Evolutionary conservation across 164 flowering plant genomes (phyloP), one percentile per base, ranked within the genome.

Genomic region (Berberis vulgaris): DNA sequence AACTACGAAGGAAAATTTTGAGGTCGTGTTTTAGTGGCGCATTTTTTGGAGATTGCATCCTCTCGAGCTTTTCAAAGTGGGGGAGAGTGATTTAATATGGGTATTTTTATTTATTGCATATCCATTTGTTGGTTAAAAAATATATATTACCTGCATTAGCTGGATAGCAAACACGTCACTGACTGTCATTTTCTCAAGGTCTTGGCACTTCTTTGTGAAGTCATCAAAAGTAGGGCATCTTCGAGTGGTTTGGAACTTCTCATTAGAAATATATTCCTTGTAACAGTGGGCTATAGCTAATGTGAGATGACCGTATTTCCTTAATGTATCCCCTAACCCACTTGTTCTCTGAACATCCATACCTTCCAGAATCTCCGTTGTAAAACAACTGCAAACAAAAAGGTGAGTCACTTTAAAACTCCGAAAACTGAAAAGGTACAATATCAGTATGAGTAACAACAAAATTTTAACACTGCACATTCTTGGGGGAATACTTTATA

Each of bases 351-450:
- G 97, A 66, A 94, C 96, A 77, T 94, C 96, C 79, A 94, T 91
- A 49, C 96, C 97, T 78, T 94, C 99, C 63, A 91, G 75, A 74
- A 94, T 86, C 79, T 94, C 97, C n/a, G 99, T 94, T 58, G 99
- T 94, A 74, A 91, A 87, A 73, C 96, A 91, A 49, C 97, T 94
- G 84, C 76, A 77, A 53, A 62, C 50, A 47, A 11, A 2, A 47
- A 2, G 50, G 49, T 46, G 49, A 46, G 8, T 9, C 56, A 53
- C 59, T 26, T 26, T 26, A 26, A 26, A 26, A 26, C 26, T 26
- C 26, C 0, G 26, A 26, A 26, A 26, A 26, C 26, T 26, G 26
- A 26, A 26, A 26, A 26, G 26, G 26, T 26, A 26, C 26, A 26
- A 26, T 26, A 26, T 26, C 26, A 26, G 26, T 26, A 26, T 0